Evolutionary conservation across 1,284 basidiomycete species (phyloP), one percentile per base, ranked within the genome.

Genomic region (Pseudozyma sp.): DNA sequence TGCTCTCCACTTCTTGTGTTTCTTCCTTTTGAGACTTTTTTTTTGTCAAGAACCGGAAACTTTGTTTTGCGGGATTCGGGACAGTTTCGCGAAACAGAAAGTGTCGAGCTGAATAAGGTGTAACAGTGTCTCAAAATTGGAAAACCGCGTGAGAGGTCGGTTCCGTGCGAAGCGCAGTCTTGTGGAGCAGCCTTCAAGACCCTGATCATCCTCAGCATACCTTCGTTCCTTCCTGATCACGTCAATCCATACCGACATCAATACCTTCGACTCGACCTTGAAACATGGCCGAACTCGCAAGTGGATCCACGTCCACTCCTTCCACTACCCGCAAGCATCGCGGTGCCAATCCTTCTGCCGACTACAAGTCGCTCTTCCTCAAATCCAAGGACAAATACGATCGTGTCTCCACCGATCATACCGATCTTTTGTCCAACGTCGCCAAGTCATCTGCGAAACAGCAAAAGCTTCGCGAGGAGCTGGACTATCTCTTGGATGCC

Each of bases 311-410:
- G 14, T 25, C 60, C 7, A 47, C 61, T 25, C 48, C 53, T 1
- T 9, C 57, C 12, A 13, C 55, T 7, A 21, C 61, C 5, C 59
- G 56, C 52, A 65, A 61, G 38, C 51, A 58, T 36, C 67, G 72
- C 21, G 73, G 73, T n/a, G 68, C 69, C 50, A 76, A 76, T 48
- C 74, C 74, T 2, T 58, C 58, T 51, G 54, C 65, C 36, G 66
- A 76, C 59, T 76, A 76, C 65, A 76, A 76, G 44, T 58, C 67
- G 36, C 69, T 68, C 58, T 76, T 72, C 55, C 69, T 68, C 59
- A 76, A 72, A 56, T 72, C 54, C 74, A 76, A 76, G 54, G 74
- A 76, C 59, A 76, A 76, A 59, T 76, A 58, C 66, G 69, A 76
- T 42, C 69, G 74, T 44, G 74, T 72, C 60, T 69, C 69, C 31